Conservation (phyloP, 2,329 filamentous ascomycete genomes). For the Trichoderma sp. region DNA sequence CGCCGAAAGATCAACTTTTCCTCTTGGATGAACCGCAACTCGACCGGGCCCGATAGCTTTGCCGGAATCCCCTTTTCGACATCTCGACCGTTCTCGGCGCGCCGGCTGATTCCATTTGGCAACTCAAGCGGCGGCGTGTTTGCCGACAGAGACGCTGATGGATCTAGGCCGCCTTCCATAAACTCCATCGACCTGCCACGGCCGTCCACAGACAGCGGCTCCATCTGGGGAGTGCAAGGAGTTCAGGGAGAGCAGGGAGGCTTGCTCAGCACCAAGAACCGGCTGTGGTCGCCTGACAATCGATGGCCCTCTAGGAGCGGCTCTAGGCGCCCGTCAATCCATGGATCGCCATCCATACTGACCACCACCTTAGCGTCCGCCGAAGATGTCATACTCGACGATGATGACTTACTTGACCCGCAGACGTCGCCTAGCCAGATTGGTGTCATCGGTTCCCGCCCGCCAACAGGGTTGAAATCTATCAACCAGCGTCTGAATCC, state of each 20-base stretch:
- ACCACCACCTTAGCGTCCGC: conserved; percentile 61
- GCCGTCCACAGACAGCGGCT: conserved; percentile 74
- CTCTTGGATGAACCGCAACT: conserved; percentile 59
- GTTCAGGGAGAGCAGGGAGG: conserved; percentile 45
- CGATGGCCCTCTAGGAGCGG: conserved; percentile 61
- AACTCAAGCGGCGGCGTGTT: conserved; percentile 49
- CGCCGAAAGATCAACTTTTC: conserved; percentile 59
- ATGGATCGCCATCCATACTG: conserved; percentile 66
- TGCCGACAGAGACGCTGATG: conserved; percentile 55
- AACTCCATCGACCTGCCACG: conserved; percentile 69
- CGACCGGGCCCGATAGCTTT: conserved; percentile 42
- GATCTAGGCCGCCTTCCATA: conserved; percentile 66
- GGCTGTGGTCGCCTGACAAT: conserved; percentile 62
- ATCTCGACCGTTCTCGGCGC: conserved; percentile 40
- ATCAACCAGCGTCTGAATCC: conserved; percentile 73
- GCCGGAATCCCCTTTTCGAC: conserved; percentile 30
- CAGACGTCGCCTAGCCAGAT: conserved; percentile 56
- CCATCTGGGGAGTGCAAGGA: conserved; percentile 65
- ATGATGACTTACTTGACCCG: conserved; percentile 52
- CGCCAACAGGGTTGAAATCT: conserved; percentile 42
- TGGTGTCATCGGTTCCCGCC: conserved; percentile 77
- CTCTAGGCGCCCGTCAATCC: conserved; percentile 77
- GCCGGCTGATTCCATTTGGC: conserved; percentile 47
- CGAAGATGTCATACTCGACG: conserved; percentile 62
- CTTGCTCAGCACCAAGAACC: conserved; percentile 47